A percentile compares a stretch with the other conserved stretches of the same genome.
Conservation (phyloP, 768 basidiomycete species). For the Lactarius quietus region DNA sequence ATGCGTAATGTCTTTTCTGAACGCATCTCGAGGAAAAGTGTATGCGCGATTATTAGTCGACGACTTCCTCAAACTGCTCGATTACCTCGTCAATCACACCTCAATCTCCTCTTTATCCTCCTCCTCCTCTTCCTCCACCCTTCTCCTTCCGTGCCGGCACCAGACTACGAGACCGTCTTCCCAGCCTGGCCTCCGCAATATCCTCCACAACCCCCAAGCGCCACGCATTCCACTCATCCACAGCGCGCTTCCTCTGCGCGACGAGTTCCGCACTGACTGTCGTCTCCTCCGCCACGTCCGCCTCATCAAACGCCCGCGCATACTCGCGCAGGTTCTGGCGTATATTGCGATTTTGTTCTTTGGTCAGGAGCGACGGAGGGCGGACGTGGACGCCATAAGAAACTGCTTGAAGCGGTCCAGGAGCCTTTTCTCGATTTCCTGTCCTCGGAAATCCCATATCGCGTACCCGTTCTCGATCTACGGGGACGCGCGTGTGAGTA, state of each 20-base stretch:
- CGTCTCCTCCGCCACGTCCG: conserved; percentile 93
- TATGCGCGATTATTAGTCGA: conserved; percentile 39
- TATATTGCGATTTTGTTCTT: conserved; percentile 83
- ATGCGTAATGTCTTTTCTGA: background rate
- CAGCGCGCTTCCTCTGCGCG: conserved; percentile 82
- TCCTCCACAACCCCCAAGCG: conserved; percentile 66
- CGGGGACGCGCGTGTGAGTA: background rate
- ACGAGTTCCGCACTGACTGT: conserved; percentile 92
- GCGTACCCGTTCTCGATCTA: conserved; percentile 96
- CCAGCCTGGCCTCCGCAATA: conserved; percentile 50
- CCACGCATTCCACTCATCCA: conserved; percentile 99
- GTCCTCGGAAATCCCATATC: conserved; percentile 98
- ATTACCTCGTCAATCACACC: conserved; percentile 91
- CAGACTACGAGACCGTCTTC: conserved; percentile 33
- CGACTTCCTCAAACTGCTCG: conserved; percentile 79
- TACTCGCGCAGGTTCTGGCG: conserved; percentile 89
- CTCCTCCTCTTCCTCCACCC: conserved; percentile 66
- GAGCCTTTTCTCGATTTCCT: conserved; percentile 84
- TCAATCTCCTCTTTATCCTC: conserved; percentile 85
- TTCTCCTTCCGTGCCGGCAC: conserved; percentile 40
- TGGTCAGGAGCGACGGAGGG: conserved; percentile 77
- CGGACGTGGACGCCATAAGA: conserved; percentile 96
- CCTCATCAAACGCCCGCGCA: conserved; percentile 90
- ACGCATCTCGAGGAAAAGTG: background rate
- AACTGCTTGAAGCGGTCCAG: conserved; percentile 98